A percentile compares a stretch with the other conserved stretches of the same genome.
Conservation (phyloP, 495 filamentous ascomycete genomes). For the Viridothelium virens region DNA sequence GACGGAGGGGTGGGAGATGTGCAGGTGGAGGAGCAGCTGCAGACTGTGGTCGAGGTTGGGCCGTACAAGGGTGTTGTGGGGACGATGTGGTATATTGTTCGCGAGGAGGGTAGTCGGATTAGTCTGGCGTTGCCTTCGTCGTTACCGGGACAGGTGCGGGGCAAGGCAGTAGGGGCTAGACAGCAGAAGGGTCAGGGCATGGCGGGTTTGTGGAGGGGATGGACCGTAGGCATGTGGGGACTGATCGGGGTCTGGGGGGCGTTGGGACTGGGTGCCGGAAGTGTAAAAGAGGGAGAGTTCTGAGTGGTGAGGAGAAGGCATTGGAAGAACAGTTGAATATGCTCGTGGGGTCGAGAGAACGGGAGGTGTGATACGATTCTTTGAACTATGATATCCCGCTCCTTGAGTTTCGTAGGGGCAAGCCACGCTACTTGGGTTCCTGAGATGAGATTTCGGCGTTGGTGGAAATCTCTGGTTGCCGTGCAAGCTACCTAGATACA, state of each 20-base stretch:
- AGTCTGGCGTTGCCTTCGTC: background rate
- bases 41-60: constrained; percentile 66
- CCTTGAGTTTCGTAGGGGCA: background rate
- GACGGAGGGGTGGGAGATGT: background rate
- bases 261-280: constrained; percentile 49
- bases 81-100: constrained; percentile 78
- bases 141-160: constrained; percentile 5
- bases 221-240: constrained; percentile 94
- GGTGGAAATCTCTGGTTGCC: background rate
- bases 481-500: background rate
- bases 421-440: background rate
- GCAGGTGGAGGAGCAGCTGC: constrained; percentile 40
- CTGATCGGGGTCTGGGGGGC: constrained; percentile 81
- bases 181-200: constrained; percentile 68
- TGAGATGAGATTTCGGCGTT: background rate
- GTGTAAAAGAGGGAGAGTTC: constrained; percentile 44
- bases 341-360: background rate
- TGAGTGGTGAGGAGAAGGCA: constrained; percentile 26
- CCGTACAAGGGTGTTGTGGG: constrained; percentile 73
- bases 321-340: no score
- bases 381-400: background rate
- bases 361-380: background rate
- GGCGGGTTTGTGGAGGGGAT: constrained; percentile 81
- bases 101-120: constrained; percentile 64
- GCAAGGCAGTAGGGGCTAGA: constrained; percentile 36